phyloP scores from a whole-genome alignment of 139 green algal genomes.

The Raphidocelis subcapitata region DNA sequence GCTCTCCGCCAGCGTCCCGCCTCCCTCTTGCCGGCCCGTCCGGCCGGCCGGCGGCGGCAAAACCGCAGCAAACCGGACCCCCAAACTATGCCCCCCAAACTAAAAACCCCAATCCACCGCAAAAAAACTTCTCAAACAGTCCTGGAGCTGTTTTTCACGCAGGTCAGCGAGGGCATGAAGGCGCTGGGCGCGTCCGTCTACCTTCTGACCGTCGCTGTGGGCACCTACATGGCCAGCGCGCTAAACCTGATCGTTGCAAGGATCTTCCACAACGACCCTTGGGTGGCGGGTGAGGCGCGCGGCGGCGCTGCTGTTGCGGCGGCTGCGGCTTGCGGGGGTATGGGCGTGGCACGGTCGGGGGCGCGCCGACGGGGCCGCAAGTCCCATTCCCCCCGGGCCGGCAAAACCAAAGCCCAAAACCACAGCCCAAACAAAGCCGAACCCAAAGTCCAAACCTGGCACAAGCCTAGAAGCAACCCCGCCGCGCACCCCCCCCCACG shows the following conservation, averaged over 20 bases:
- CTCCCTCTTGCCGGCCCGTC: too few relatives aligned
- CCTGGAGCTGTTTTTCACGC: constrained; percentile 53
- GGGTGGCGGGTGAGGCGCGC: constrained; percentile 25
- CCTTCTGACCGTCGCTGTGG: constrained; percentile 38
- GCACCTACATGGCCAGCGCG: constrained; percentile 33
- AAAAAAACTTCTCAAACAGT: too few relatives aligned
- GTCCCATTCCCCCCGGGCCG: background rate
- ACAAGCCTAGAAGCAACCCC: background rate
- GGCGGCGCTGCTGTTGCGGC: constrained; percentile 14
- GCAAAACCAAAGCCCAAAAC: background rate
- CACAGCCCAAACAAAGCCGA: background rate
- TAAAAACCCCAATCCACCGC: too few relatives aligned
- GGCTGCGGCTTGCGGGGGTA: background rate
- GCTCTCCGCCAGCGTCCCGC: too few relatives aligned
- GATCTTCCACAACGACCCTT: background rate
- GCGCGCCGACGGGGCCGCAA: background rate
- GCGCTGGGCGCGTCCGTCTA: constrained; percentile 30
- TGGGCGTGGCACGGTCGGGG: too few relatives aligned
- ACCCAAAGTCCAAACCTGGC: background rate
- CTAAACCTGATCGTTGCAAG: constrained; percentile 25
- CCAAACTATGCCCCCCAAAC: too few relatives aligned
- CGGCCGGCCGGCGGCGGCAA: too few relatives aligned
- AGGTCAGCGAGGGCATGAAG: constrained; percentile 43
- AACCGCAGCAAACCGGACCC: too few relatives aligned
- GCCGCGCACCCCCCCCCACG: background rate